Conservation (phyloP, 164 flowering plant species). For the Magnolia kwangsiensis region DNA sequence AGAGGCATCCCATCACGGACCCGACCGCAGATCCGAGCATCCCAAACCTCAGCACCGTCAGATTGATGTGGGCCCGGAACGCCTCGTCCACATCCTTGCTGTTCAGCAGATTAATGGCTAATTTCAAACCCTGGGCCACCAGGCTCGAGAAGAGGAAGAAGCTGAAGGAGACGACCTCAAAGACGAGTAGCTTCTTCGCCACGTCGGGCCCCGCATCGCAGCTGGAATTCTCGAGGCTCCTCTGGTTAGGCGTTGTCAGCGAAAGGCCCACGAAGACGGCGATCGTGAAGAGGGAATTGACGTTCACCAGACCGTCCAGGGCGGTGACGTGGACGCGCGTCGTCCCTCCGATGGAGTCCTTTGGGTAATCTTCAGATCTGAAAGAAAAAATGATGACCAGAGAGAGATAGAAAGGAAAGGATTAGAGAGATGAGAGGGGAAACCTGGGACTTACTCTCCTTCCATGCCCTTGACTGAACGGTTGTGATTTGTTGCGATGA, state of each 20-base stretch:
- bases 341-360: neutral
- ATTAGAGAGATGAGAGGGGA: neutral
- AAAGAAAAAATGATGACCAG: too few relatives aligned
- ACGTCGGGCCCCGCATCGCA: conserved; percentile 37
- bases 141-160: conserved; percentile 40
- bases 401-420: neutral
- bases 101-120: conserved; percentile 37
- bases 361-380: neutral
- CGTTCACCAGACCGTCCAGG: conserved; percentile 59
- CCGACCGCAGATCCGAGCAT: conserved; percentile 40
- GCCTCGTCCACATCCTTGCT: conserved; percentile 29
- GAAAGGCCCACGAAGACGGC: conserved; percentile 67
- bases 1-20: conserved; percentile 35
- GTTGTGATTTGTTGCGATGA: neutral
- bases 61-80: conserved; percentile 28
- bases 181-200: conserved; percentile 39
- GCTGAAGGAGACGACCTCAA: conserved; percentile 35
- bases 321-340: conserved; percentile 69
- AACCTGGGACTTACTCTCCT: neutral
- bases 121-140: conserved; percentile 38
- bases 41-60: conserved; percentile 24
- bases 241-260: conserved; percentile 17
- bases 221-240: conserved; percentile 24
- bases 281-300: conserved; percentile 69
- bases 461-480: neutral